Evolutionary conservation across 2,329 filamentous ascomycete genomes (phyloP).

Genomic region (Botryosphaeria dothidea): DNA sequence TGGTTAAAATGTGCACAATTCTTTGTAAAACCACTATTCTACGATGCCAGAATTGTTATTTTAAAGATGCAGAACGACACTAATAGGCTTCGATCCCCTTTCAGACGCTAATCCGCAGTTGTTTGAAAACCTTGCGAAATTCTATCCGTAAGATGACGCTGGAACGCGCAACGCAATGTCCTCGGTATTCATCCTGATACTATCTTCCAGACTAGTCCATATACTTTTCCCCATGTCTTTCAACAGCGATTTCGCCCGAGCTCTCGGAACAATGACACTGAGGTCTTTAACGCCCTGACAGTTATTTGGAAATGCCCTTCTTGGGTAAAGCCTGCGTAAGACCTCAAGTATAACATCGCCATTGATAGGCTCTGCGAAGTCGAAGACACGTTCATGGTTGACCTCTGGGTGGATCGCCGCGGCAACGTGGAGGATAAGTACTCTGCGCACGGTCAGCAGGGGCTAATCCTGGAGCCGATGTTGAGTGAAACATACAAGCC

Average conservation of each 20-base stretch:
- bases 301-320: not conserved
- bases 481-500: not conserved
- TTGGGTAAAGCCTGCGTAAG: not conserved
- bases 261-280: not conserved
- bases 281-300: not conserved
- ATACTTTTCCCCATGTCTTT: not conserved
- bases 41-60: too few species aligned
- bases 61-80: too few species aligned
- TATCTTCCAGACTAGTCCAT: conserved; percentile 16
- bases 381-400: conserved; percentile 23
- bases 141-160: too few species aligned
- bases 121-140: too few species aligned
- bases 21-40: too few species aligned
- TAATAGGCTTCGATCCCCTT: too few species aligned
- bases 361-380: conserved; percentile 19
- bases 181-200: not conserved
- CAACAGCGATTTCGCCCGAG: conserved; percentile 6
- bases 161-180: too few species aligned
- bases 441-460: conserved; percentile 5
- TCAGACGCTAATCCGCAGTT: too few species aligned
- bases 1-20: too few species aligned
- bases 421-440: conserved; percentile 25
- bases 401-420: conserved; percentile 22
- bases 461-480: too few species aligned
- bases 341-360: conserved; percentile 21